Conservation (phyloP, 495 filamentous ascomycete species). For the Jackrogersella minutella region DNA sequence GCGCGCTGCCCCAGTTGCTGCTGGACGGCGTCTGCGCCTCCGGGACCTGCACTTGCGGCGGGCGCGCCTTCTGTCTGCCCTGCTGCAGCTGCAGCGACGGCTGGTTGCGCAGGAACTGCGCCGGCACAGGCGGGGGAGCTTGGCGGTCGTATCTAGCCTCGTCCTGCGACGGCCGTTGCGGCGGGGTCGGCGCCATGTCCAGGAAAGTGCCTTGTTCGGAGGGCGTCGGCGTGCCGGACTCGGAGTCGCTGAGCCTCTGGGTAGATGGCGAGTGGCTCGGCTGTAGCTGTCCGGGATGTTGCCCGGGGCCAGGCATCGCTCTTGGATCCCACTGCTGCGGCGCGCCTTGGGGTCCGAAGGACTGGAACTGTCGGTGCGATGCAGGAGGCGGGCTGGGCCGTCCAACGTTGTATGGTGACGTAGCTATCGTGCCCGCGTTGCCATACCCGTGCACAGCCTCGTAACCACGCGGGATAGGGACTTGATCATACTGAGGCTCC, state of each 20-base stretch:
- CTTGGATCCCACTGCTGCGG: conserved; percentile 38
- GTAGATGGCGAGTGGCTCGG: conserved; percentile 16
- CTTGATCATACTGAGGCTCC: conserved; percentile 54
- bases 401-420: conserved; percentile 49
- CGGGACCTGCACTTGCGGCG: not conserved
- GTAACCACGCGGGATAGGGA: conserved; percentile 59
- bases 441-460: conserved; percentile 56
- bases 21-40: conserved; percentile 28
- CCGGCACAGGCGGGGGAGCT: not conserved
- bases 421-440: conserved; percentile 39
- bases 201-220: conserved; percentile 38
- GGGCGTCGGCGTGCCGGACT: conserved; percentile 22
- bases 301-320: conserved; percentile 1
- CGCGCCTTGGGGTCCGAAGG: conserved; percentile 5
- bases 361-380: conserved; percentile 28
- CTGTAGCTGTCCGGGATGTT: conserved; percentile 4
- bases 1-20: conserved; percentile 38
- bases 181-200: conserved; percentile 35
- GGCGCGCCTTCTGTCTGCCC: not conserved
- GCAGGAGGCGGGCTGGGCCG: conserved; percentile 28
- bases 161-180: conserved; percentile 9
- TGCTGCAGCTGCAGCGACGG: conserved; percentile 12
- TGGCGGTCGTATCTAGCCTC: conserved; percentile 4
- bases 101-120: conserved; percentile 4
- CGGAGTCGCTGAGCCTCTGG: conserved; percentile 12